A percentile compares a stretch with the other conserved stretches of the same genome.
Evolutionary conservation across 352 stramenopile genomes (phyloP).

Genomic region (Phytophthora parvispora): DNA sequence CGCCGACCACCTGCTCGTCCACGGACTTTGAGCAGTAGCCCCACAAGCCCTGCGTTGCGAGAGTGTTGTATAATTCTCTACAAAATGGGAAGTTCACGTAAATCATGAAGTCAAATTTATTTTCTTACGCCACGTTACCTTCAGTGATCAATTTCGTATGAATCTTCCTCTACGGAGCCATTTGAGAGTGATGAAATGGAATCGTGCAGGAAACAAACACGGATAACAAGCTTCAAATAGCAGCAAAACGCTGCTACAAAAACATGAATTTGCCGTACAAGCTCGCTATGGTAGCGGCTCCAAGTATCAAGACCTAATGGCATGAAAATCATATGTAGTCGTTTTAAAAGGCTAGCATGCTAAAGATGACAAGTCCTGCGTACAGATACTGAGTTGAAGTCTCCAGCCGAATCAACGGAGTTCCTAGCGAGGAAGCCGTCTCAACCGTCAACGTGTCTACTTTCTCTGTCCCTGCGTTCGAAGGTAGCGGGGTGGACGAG

Average conservation of each 20-base stretch:
- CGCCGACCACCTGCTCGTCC: background rate
- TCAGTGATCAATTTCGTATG: too few species aligned
- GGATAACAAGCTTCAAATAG: too few species aligned
- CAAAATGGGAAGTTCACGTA: background rate
- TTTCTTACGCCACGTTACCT: too few species aligned
- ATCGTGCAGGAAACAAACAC: too few species aligned
- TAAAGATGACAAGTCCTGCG: background rate
- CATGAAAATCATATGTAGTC: background rate
- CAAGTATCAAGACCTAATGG: too few species aligned
- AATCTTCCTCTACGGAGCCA: too few species aligned
- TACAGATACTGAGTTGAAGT: background rate
- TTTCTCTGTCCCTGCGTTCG: background rate
- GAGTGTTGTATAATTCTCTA: conserved; percentile 3
- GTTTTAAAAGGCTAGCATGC: background rate
- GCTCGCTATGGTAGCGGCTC: too few species aligned
- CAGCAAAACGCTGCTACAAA: too few species aligned
- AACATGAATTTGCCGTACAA: too few species aligned
- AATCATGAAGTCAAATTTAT: background rate
- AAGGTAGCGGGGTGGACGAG: background rate
- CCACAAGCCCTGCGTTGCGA: background rate
- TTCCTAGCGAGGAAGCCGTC: background rate
- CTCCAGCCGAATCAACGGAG: background rate
- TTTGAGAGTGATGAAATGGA: too few species aligned
- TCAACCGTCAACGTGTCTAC: background rate
- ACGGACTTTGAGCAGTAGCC: background rate